Evolutionary conservation across 805 yeast genomes (phyloP).

Genomic region (Nakazawaea ishiwadae): DNA sequence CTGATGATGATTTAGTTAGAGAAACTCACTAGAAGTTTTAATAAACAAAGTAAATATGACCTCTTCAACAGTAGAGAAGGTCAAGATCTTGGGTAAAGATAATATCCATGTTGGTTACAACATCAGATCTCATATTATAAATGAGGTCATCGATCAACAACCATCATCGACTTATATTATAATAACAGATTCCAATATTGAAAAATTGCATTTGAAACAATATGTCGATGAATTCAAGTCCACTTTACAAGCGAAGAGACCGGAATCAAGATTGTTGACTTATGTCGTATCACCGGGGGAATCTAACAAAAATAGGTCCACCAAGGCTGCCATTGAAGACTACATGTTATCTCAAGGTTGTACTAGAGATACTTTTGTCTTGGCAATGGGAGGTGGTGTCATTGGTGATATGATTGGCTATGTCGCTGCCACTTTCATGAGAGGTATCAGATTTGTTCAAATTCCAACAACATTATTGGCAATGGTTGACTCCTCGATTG

Average conservation of each 20-base stretch:
- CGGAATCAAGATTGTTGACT: conserved; percentile 61
- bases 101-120: conserved; percentile 88
- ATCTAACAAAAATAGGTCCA: conserved; percentile 77
- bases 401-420: conserved; percentile 99
- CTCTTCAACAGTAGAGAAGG: conserved; percentile 40
- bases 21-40: no score
- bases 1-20: no score
- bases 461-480: conserved; percentile 91
- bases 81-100: conserved; percentile 75
- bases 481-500: conserved; percentile 98
- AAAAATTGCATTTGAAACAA: conserved; percentile 52
- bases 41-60: no score
- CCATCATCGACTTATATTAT: conserved; percentile 90
- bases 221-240: conserved; percentile 39
- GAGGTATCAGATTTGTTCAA: conserved; percentile 93
- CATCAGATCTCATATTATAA: conserved; percentile 68
- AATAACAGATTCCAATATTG: conserved; percentile 81
- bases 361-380: conserved; percentile 90
- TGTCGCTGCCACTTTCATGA: conserved; percentile 99
- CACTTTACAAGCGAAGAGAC: conserved; percentile 31
- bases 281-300: conserved; percentile 91
- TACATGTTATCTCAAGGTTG: conserved; percentile 78
- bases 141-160: conserved; percentile 54
- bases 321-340: conserved; percentile 93
- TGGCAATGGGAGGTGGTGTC: conserved; percentile 98